Evolutionary conservation across 2,329 filamentous ascomycete genomes (phyloP), one percentile per base, ranked within the genome.

Genomic region (Clonostachys byssicola): DNA sequence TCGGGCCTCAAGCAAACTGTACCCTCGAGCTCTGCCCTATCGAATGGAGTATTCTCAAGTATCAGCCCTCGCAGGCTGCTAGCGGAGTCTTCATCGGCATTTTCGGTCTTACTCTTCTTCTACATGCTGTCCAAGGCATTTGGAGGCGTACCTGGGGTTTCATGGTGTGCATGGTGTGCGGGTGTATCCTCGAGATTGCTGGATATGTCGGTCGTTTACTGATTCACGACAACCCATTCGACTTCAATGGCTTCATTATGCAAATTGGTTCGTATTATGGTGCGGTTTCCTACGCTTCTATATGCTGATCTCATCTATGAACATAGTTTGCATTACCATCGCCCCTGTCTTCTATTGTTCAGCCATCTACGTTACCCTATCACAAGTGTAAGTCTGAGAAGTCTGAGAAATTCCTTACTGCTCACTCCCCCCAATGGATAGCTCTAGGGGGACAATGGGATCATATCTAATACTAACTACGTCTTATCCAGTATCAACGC

Each of bases 131-230:
- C n/a, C 59, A 70, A 14, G 73, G 73, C 40, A 17, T 70, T 18
- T 53, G 62, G 13, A 70, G 63, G 62, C 65, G 58, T 34, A 61
- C 60, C 13, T 71, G 68, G 64, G 66, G 62, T 44, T 78, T 74
- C 54, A 68, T 70, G 62, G 41, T 51, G 6, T 70, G 66, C 47
- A 78, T 85, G 69, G 54, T 78, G 4, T 54, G 70, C 6, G 83
- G 83, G 30, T 79, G 74, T 54, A 49, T 75, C 10, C 65, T 74
- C 43, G 82, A 84, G 57, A 73, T 85, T 16, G 56, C 83, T 33
- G 83, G 84, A 30, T 87, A 88, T 50, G 64, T 65, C 1, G 84
- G 80, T 2, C 71, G 81, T 6, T 63, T 83, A 33, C 55, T 77
- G 52, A 63, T 80, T 47, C 67, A 75, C 50, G 49, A 69, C 38